Evolutionary conservation across 2,329 filamentous ascomycete species (phyloP), one percentile per base, ranked within the genome.

Genomic region (Cercospora sp.): DNA sequence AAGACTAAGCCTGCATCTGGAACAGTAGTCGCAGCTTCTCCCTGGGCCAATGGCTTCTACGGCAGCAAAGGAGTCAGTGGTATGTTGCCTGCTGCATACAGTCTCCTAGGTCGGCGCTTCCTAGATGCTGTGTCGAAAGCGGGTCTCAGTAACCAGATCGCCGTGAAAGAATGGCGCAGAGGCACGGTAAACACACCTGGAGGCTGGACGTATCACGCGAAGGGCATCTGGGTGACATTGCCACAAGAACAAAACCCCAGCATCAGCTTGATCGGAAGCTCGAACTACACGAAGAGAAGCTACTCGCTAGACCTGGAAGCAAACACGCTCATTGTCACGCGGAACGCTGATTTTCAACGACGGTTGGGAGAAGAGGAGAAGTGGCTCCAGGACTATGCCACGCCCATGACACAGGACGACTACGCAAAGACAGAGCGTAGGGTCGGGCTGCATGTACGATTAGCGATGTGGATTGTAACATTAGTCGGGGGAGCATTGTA

Each of bases 181-280:
- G 95, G 95, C 8, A 91, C 89, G 0, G 91, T 97, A 2, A 91
- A 91, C 18, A 86, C 93, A 74, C 89, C 91, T 0, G 92, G 85
- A 1, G 94, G 93, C 0, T 99, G 96, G 95, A 97, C 94, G 0
- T 99, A 99, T 80, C 95, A 99, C 76, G 95, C 95, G 59, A 99
- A 99, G 80, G 95, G 95, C 0, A 84, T 98, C 2, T 98, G 94
- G 94, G 85, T 97, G 28, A 92, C 91, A 0, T 84, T 94, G 65
- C 87, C 90, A 0, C 45, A 81, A 77, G 43, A 90, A 58, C 79
- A 84, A 40, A 82, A 89, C 45, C 93, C 93, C 0, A 89, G 90
- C 59, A 84, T 98, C 65, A 96, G 90, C 34, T 85, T 98, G 18
- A 87, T 99, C 0, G 95, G 95, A 1, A 96, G 92, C 77, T 95